A percentile compares a stretch with the other conserved stretches of the same genome.
phyloP scores from a whole-genome alignment of 345 rosid genomes.

The Acer yangbiense region DNA sequence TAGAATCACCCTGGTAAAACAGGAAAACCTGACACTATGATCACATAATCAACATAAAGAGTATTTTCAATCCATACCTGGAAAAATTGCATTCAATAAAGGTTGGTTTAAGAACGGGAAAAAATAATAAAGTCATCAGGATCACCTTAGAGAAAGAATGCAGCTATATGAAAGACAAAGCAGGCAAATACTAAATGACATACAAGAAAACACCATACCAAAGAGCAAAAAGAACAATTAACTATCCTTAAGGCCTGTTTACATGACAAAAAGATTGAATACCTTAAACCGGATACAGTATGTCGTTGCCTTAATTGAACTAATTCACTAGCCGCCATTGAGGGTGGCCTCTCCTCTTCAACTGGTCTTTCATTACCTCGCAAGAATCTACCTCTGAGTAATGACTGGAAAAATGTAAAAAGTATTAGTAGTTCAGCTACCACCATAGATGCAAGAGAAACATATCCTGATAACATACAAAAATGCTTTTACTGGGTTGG shows the following conservation, averaged over 20 bases:
- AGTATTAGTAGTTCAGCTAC: slow-evolving; percentile 21
- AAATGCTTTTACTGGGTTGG: not conserved
- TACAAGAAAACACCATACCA: not conserved
- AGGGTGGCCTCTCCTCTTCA: slow-evolving; percentile 77
- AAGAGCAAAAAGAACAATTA: not conserved
- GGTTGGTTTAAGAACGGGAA: not conserved
- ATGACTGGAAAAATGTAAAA: slow-evolving; percentile 55
- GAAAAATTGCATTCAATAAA: not conserved
- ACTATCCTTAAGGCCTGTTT: slow-evolving; percentile 1
- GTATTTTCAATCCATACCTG: not conserved
- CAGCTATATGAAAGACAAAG: not conserved
- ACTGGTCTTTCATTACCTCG: slow-evolving; percentile 73
- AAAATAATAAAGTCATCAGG: not conserved
- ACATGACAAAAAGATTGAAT: slow-evolving; percentile 20
- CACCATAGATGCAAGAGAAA: not conserved
- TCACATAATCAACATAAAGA: not conserved
- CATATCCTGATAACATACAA: not conserved
- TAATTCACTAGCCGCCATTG: slow-evolving; percentile 82
- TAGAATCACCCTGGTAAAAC: not conserved
- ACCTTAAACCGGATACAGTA: slow-evolving; percentile 96
- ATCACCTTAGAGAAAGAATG: not conserved
- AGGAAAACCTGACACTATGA: not conserved
- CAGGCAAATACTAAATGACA: not conserved
- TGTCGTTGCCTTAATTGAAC: slow-evolving; percentile 86
- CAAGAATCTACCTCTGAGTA: slow-evolving; percentile 95